Base-by-base conservation (phyloP, 169 alveolate genomes). In the Ichthyophthirius multifiliis region DNA sequence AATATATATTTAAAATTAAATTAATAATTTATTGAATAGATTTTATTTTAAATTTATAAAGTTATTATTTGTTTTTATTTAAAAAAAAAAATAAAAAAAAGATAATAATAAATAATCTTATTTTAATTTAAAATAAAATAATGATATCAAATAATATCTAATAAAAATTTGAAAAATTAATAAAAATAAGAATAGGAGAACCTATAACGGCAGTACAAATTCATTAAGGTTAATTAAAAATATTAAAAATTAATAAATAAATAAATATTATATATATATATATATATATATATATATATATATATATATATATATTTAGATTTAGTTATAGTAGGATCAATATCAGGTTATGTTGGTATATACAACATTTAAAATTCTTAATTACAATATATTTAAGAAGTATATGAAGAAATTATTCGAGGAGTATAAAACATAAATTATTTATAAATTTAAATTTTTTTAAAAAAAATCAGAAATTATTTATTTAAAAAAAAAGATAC, bases 371-470 rank as follows among this genome's bases (percentile, higher is more conserved):
- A 67, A 27, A 20, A 46, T 34, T 31, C 47, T n/a, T 74, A 81
- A 44, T 81, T 81, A 46, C 47, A 31, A 43, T 81, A 81, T 62
- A 48, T 48, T 48, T 43, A 65, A 20, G 76, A 71, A 43, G 82
- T 81, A 27, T 71, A 47, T 30, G 86, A 81, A 62, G 86, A 81
- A 44, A 71, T 71, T 12, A 81, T 81, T n/a, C 67, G 82, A 81
- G 75, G 71, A 46, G 76, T 81, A 43, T 48, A 20, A n/a, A 79
- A 65, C 15, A 27, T 16, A 34, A 32, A 62, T 16, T 32, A 62
- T 9, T 62, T 34, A 39, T 34, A 30, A 12, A 23, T 62, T 31
- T 13, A 76, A 62, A 7, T 39, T 55, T 0, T 71, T 48, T 35
- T 71, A 74, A 62, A 74, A 62, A 31, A 23, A 37, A 37, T 76